Conservation (phyloP, 768 basidiomycete species). For the Xerocomellus chrysenteron region DNA sequence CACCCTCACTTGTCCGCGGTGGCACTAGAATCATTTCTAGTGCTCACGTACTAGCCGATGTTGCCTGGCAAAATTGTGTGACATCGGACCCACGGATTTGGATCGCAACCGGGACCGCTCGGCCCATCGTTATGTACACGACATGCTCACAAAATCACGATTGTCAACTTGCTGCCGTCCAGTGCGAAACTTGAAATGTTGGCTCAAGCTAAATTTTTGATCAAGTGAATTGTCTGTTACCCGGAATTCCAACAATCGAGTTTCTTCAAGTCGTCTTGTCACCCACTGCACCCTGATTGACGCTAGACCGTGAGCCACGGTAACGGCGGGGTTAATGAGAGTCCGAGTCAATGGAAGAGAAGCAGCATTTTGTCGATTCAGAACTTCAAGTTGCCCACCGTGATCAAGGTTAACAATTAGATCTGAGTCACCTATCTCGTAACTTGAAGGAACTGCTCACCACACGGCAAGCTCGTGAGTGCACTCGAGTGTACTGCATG, state of each 20-base stretch:
- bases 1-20: slow-evolving; percentile 5
- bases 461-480: slow-evolving; percentile 18
- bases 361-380: neutral
- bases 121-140: neutral
- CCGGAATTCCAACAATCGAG: neutral
- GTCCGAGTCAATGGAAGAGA: slow-evolving; percentile 13
- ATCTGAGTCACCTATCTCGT: slow-evolving; percentile 2
- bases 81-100: slow-evolving; percentile 1
- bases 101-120: neutral
- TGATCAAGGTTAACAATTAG: neutral
- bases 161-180: neutral
- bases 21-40: slow-evolving; percentile 16
- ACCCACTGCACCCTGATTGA: slow-evolving; percentile 8
- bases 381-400: slow-evolving; percentile 3
- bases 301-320: slow-evolving; percentile 17
- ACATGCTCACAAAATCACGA: neutral
- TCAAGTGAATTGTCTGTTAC: neutral
- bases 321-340: neutral
- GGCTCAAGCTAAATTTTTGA: neutral
- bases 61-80: slow-evolving; percentile 21
- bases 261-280: neutral
- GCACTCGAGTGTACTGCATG: neutral
- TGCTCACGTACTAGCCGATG: slow-evolving; percentile 20
- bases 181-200: neutral
- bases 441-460: slow-evolving; percentile 6